These are phyloP conservation scores for Tetrapisispora nanseiensis DNA, from an alignment of 805 yeast genomes.

Conservation along the genomic window DNA sequence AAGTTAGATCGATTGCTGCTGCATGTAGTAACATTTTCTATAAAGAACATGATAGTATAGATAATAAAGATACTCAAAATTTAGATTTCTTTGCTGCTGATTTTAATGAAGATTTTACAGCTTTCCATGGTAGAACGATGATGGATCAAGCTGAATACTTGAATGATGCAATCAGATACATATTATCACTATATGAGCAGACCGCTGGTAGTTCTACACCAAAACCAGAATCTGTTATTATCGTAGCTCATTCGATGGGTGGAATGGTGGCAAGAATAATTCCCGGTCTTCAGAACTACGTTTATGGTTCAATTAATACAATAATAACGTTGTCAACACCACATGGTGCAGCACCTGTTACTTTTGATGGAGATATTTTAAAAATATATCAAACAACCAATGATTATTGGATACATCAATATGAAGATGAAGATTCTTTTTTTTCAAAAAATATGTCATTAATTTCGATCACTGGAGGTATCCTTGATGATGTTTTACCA, in stretches of 20 bases:
- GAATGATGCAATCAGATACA: slow-evolving; percentile 77
- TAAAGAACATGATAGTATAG: slow-evolving; percentile 23
- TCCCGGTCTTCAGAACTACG: slow-evolving; percentile 70
- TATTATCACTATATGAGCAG: slow-evolving; percentile 51
- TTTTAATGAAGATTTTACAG: slow-evolving; percentile 92
- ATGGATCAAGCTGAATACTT: slow-evolving; percentile 87
- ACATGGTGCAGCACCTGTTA: slow-evolving; percentile 83
- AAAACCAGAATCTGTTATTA: slow-evolving; percentile 58
- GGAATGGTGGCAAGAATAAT: slow-evolving; percentile 87
- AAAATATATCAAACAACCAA: slow-evolving; percentile 66
- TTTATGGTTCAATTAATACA: slow-evolving; percentile 64
- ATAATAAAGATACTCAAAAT: slow-evolving; percentile 30
- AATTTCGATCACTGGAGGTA: slow-evolving; percentile 85
- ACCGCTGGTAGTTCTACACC: slow-evolving; percentile 13
- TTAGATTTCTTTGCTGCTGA: slow-evolving; percentile 87
- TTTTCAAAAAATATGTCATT: slow-evolving; percentile 45
- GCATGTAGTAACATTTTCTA: slow-evolving; percentile 51
- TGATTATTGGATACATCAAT: slow-evolving; percentile 69
- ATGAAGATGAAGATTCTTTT: slow-evolving; percentile 22
- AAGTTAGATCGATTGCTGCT: slow-evolving; percentile 86
- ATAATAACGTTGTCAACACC: slow-evolving; percentile 84
- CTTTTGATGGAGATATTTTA: slow-evolving; percentile 83
- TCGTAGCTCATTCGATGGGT: slow-evolving; percentile 95
- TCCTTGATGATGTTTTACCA: slow-evolving; percentile 66
- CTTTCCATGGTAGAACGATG: slow-evolving; percentile 90